A percentile compares a stretch with the other conserved stretches of the same genome.
These are phyloP conservation scores for Berberis thunbergii DNA, from an alignment of 164 flowering plant genomes.

Conservation along the genomic window DNA sequence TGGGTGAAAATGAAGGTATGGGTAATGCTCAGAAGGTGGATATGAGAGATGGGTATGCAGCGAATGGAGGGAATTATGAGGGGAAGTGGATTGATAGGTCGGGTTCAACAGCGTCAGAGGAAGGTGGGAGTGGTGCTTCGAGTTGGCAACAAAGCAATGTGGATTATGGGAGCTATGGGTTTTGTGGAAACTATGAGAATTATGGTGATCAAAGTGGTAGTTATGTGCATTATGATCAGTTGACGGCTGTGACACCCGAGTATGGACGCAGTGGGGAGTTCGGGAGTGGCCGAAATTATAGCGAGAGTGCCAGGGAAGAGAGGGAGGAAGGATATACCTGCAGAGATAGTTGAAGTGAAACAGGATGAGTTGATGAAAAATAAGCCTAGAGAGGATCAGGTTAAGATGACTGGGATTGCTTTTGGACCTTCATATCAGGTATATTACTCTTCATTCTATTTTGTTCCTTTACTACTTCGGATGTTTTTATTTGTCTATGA, in stretches of 20 bases:
- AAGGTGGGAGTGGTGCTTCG: slow-evolving; percentile 6
- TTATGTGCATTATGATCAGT: slow-evolving; percentile 29
- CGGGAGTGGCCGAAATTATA: slow-evolving; percentile 15
- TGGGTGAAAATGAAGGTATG: slow-evolving; percentile 5
- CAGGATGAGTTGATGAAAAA: slow-evolving; percentile 94
- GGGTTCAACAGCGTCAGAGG: neutral
- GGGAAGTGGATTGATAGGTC: slow-evolving; percentile 12
- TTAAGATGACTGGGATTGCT: slow-evolving; percentile 72
- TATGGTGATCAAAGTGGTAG: slow-evolving; percentile 24
- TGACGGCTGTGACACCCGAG: slow-evolving; percentile 8
- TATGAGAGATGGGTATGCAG: neutral
- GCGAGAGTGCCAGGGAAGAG: slow-evolving; percentile 42
- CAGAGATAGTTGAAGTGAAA: slow-evolving; percentile 79
- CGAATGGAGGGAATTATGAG: slow-evolving; percentile 12
- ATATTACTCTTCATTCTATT: slow-evolving; percentile 3
- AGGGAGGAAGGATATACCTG: slow-evolving; percentile 50
- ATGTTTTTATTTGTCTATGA: neutral
- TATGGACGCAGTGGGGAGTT: neutral
- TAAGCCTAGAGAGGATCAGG: slow-evolving; percentile 79
- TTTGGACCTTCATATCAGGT: slow-evolving; percentile 97
- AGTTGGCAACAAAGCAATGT: slow-evolving; percentile 9
- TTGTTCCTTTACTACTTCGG: neutral
- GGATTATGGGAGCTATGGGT: slow-evolving; percentile 12
- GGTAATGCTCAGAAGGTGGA: too few species aligned
- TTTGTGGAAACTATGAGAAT: slow-evolving; percentile 8